These are phyloP conservation scores for Cyclocybe cylindracea DNA, from an alignment of 768 basidiomycete genomes.

Conservation along the genomic window DNA sequence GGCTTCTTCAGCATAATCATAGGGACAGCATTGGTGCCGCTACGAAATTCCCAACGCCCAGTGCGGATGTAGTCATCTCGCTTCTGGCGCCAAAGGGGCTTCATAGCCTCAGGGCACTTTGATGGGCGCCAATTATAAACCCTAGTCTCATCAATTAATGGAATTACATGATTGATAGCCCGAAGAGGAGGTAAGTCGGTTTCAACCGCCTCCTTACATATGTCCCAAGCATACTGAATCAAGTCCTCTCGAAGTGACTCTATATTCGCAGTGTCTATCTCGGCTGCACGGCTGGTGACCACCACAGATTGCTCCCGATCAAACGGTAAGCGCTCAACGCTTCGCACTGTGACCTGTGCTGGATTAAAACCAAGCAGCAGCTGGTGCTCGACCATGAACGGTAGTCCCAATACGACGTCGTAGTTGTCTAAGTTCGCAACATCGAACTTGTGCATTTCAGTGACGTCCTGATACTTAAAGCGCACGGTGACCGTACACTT, in stretches of 20 bases:
- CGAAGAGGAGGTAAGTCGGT: conserved; percentile 25
- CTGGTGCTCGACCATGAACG: too few species aligned
- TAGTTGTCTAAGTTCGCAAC: too few species aligned
- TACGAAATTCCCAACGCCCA: neutral
- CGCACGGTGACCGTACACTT: too few species aligned
- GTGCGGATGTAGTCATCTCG: conserved; percentile 6
- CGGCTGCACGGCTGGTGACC: too few species aligned
- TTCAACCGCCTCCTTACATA: conserved; percentile 18
- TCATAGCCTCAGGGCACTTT: conserved; percentile 12
- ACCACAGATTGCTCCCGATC: too few species aligned
- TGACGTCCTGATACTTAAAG: too few species aligned
- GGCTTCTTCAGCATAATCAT: conserved; percentile 2
- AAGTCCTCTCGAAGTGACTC: neutral
- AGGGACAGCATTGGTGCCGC: neutral
- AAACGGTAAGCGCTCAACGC: too few species aligned
- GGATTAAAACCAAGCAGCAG: too few species aligned
- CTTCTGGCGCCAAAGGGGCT: conserved; percentile 18
- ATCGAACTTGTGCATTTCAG: too few species aligned
- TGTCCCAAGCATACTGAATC: neutral
- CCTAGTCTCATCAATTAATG: conserved; percentile 28
- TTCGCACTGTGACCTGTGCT: too few species aligned
- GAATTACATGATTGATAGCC: conserved; percentile 37
- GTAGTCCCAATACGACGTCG: too few species aligned
- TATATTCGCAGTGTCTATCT: too few species aligned
- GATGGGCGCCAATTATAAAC: conserved; percentile 21